phyloP scores from a whole-genome alignment of 306 rosid genomes.

The Senna siamea region DNA sequence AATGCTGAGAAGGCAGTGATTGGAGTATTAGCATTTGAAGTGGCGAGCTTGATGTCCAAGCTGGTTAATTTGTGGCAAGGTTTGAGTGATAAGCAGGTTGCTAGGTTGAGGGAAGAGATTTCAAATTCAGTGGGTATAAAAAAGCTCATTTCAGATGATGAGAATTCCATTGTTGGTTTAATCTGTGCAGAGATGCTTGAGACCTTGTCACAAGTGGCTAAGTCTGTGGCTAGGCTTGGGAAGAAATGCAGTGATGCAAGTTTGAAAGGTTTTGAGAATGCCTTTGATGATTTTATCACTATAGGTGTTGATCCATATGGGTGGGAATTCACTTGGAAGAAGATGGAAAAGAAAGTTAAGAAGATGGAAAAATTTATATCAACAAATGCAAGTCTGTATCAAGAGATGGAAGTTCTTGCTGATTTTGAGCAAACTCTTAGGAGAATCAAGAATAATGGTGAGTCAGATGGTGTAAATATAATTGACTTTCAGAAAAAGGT shows the following conservation, averaged over 20 bases:
- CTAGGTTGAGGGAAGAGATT: constrained; percentile 77
- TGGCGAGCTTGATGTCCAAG: constrained; percentile 95
- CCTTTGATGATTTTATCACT: constrained; percentile 60
- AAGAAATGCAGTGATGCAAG: constrained; percentile 78
- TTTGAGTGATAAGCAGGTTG: constrained; percentile 77
- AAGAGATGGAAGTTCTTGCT: constrained; percentile 87
- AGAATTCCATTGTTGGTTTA: constrained; percentile 58
- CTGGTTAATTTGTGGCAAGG: constrained; percentile 86
- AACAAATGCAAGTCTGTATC: constrained; percentile 80
- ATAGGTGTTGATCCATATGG: constrained; percentile 65
- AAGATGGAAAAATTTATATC: constrained; percentile 87
- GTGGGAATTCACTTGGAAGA: constrained; percentile 71
- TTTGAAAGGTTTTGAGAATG: constrained; percentile 65
- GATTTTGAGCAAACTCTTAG: constrained; percentile 86
- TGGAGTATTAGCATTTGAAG: constrained; percentile 95
- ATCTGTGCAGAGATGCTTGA: constrained; percentile 77
- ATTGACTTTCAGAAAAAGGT: constrained; percentile 82
- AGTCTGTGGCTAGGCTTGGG: constrained; percentile 82
- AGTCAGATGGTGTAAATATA: constrained; percentile 53
- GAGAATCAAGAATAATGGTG: constrained; percentile 74
- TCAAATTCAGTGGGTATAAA: constrained; percentile 70
- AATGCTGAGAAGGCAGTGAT: constrained; percentile 60
- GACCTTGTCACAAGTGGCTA: constrained; percentile 71
- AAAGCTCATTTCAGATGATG: constrained; percentile 88
- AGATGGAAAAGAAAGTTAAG: constrained; percentile 86